Conservation (phyloP, 306 rosid species). For the barrel medic (Medicago truncatula) region DNA sequence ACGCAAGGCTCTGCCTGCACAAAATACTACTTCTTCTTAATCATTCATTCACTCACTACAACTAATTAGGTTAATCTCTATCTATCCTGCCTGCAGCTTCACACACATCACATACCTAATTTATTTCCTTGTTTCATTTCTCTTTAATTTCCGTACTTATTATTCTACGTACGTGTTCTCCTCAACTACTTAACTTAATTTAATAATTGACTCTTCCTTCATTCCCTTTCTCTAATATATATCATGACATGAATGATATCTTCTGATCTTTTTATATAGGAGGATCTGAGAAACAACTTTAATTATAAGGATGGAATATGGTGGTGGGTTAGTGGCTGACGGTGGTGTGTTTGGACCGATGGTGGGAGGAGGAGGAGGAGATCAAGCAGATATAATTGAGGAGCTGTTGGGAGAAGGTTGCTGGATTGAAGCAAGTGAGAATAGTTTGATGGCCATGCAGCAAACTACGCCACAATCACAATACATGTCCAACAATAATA, state of each 20-base stretch:
- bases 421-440: conserved; percentile 54
- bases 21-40: neutral
- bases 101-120: neutral
- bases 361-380: conserved; percentile 36
- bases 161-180: conserved; percentile 17
- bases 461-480: neutral
- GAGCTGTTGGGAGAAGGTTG: conserved; percentile 55
- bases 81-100: neutral
- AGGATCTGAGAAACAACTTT: neutral
- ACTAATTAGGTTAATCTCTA: no score
- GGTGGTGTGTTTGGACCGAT: conserved; percentile 1
- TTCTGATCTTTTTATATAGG: neutral
- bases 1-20: neutral
- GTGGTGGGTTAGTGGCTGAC: conserved; percentile 20
- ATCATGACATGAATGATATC: no score
- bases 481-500: neutral
- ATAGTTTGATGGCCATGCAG: conserved; percentile 2
- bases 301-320: conserved; percentile 46
- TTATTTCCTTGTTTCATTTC: neutral
- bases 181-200: conserved; percentile 17
- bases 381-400: conserved; percentile 33
- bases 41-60: neutral
- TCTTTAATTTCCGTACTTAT: no score
- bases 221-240: no score
- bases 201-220: neutral